phyloP scores from a whole-genome alignment of 768 basidiomycete species.

The Termitomyces sp. region DNA sequence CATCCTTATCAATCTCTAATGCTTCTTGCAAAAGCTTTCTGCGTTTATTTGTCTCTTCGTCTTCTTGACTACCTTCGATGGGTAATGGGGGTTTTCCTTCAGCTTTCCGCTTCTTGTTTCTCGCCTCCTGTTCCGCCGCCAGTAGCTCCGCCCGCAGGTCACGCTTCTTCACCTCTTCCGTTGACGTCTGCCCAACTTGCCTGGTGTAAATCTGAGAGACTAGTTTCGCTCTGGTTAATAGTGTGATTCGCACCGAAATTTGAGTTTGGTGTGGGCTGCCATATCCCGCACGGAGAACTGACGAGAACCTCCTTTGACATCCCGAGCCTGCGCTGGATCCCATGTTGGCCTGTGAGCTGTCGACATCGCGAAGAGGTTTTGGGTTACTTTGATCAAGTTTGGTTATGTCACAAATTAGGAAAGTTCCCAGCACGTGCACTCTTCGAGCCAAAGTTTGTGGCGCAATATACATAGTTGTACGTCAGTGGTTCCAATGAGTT shows the following conservation, averaged over 20 bases:
- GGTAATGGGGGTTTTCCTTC: constrained; percentile 60
- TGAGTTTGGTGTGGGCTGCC: constrained; percentile 95
- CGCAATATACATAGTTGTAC: neutral
- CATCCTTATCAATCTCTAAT: constrained; percentile 84
- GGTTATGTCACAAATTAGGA: neutral
- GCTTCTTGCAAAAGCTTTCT: constrained; percentile 85
- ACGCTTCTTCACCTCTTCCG: constrained; percentile 65
- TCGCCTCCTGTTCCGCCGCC: constrained; percentile 80
- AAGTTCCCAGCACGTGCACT: constrained; percentile 7
- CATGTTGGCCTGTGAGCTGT: constrained; percentile 95
- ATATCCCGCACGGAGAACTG: constrained; percentile 93
- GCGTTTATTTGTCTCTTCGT: constrained; percentile 72
- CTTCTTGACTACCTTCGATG: constrained; percentile 33
- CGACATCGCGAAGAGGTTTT: constrained; percentile 48
- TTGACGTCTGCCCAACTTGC: constrained; percentile 87
- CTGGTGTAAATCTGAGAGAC: constrained; percentile 26
- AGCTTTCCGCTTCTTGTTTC: constrained; percentile 89
- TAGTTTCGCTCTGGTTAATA: neutral
- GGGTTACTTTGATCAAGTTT: neutral
- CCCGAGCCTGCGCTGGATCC: constrained; percentile 93
- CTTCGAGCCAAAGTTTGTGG: neutral
- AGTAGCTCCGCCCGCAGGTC: constrained; percentile 84
- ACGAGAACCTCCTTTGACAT: constrained; percentile 87
- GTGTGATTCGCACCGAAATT: constrained; percentile 68
- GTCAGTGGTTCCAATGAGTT: neutral